Base-by-base conservation (phyloP, 495 filamentous ascomycete species). In the Talaromyces proteolyticus region DNA sequence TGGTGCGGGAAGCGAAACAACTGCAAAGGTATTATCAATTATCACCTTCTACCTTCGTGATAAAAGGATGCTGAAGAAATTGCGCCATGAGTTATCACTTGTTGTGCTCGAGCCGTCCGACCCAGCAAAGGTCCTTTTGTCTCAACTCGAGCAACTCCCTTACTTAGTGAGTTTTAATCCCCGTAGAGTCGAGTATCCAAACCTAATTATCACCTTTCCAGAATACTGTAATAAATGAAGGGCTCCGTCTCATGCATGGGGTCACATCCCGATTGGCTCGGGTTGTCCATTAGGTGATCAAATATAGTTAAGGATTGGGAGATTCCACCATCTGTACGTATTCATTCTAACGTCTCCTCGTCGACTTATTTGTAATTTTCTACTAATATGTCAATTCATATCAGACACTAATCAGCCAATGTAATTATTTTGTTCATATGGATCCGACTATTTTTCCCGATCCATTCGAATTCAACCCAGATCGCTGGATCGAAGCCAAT, bases 171-270 rank as follows among this genome's bases (percentile, higher is more conserved):
- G 44, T 53, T 0, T 11, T 25, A 34, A 34, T 34, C 29, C 8
- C 14, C n/a, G n/a, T n/a, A n/a, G n/a, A n/a, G n/a, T n/a, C n/a
- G n/a, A n/a, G n/a, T n/a, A n/a, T n/a, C n/a, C 21, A 47, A 12
- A 42, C 41, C 36, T 41, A 39, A 40, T 24, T 37, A 48, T 18
- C 44, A 29, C 17, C 19, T 44, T 17, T 7, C 11, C 42, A 72
- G 19, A 63, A 57, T 37, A 73, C 63, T 0, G 58, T 71, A 10
- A 57, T 75, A 11, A 57, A 67, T 44, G 71, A 75, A 51, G 63
- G 61, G 1, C 49, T 71, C 16, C 64, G 72, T 14, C 61, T 77
- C 14, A 0, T 61, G 82, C 68, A 70, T 43, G 69, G 73, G 8
- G 55, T 72, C 42, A 61, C 58, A 4, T 56, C 62, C 22, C 67